Evolutionary conservation across 2,329 filamentous ascomycete genomes (phyloP), one percentile per base, ranked within the genome.

Genomic region (Orbilia blumenaviensis): DNA sequence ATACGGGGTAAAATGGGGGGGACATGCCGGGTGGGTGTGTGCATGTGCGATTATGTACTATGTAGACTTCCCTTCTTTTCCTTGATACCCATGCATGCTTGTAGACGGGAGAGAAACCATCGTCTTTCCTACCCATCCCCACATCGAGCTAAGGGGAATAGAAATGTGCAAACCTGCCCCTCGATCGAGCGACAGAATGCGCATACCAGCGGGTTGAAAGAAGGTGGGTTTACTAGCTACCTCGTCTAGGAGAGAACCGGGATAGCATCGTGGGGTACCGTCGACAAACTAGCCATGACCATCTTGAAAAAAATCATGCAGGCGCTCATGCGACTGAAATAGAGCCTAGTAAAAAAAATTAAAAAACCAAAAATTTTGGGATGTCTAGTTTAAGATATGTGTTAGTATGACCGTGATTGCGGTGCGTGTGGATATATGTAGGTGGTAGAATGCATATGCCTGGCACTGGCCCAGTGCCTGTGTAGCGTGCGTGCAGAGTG

Each of bases 301-400:
- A 27, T 38, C 4, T 10, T 16, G 38, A 32, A 32, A n/a, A n/a
- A n/a, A n/a, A n/a, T n/a, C 44, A 61, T 42, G 56, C 38, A 61
- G 38, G 56, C 36, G 56, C 56, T 61, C 56, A 61, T 61, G 56
- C 56, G 56, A 61, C 56, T 61, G 27, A 42, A 42, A 42, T 42
- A 60, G 32, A 60, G 34, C 14, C 16, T 34, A 10, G 29, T 5
- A 10, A 10, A 34, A 12, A 14, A n/a, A n/a, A n/a, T n/a, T n/a
- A n/a, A n/a, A n/a, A n/a, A n/a, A n/a, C n/a, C n/a, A n/a, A n/a
- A n/a, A n/a, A n/a, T n/a, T n/a, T n/a, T 29, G 23, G 16, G 38
- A 41, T 41, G 12, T 41, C 44, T n/a, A n/a, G n/a, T n/a, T n/a
- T 48, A 23, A 52, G n/a, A 52, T 18, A n/a, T 16, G 46, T n/a